A percentile compares a stretch with the other conserved stretches of the same genome.
phyloP scores from a whole-genome alignment of 139 green algal genomes.

The Chlamydomonas eustigma region DNA sequence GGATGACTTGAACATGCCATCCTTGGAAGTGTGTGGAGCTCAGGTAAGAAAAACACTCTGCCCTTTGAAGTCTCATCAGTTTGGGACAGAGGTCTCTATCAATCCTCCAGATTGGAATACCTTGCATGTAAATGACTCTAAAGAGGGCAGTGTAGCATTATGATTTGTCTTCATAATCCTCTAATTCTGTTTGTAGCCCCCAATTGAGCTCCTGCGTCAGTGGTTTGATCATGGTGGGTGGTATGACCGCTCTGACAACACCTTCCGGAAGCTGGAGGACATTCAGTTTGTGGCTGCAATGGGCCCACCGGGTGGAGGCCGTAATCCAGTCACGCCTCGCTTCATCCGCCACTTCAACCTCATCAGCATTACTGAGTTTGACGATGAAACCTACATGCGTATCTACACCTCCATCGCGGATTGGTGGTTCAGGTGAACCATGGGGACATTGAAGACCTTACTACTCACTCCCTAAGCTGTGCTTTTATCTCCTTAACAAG shows the following conservation, averaged over 20 bases:
- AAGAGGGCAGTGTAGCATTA: no score
- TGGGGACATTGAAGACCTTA: conserved; percentile 43
- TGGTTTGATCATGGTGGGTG: conserved; percentile 76
- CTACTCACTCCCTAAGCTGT: background rate
- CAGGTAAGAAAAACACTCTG: conserved; percentile 2
- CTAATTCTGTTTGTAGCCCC: no score
- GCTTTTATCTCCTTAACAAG: background rate
- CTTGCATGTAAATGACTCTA: no score
- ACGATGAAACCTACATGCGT: conserved; percentile 62
- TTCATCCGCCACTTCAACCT: conserved; percentile 84
- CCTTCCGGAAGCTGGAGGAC: conserved; percentile 84
- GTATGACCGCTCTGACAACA: conserved; percentile 80
- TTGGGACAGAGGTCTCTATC: no score
- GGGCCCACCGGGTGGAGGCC: conserved; percentile 67
- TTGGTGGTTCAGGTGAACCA: conserved; percentile 9
- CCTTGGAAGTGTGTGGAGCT: conserved; percentile 70
- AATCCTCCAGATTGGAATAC: no score
- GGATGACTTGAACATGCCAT: conserved; percentile 89
- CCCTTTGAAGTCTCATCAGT: no score
- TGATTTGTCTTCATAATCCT: no score
- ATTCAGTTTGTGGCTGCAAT: conserved; percentile 63
- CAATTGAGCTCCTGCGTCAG: conserved; percentile 82
- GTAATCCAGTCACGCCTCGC: conserved; percentile 65
- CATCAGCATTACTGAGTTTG: conserved; percentile 65
- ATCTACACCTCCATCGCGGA: conserved; percentile 43